These are phyloP conservation scores for Cadophora gregata DNA, from an alignment of 2,329 filamentous ascomycete genomes.

Conservation along the genomic window DNA sequence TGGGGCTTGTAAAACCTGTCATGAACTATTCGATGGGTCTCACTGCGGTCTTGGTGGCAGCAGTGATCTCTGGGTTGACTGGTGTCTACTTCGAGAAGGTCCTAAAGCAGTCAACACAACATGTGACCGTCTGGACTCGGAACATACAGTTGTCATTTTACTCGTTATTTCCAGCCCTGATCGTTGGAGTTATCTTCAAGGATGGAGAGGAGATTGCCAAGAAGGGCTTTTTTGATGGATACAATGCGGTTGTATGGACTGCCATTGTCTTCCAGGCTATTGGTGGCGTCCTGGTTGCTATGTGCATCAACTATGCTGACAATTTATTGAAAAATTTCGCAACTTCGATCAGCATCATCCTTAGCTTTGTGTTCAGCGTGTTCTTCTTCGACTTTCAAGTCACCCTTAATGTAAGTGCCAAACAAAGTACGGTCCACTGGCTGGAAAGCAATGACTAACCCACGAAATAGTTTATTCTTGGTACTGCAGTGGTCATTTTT, in stretches of 20 bases:
- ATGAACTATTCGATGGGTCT: constrained; percentile 85
- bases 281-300: constrained; percentile 82
- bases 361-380: constrained; percentile 85
- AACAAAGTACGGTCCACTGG: background rate
- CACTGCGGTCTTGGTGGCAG: constrained; percentile 77
- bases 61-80: constrained; percentile 81
- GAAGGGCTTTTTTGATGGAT: constrained; percentile 92
- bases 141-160: constrained; percentile 96
- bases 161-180: constrained; percentile 85
- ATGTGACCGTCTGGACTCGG: constrained; percentile 86
- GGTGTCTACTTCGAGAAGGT: constrained; percentile 92
- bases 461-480: constrained; percentile 74
- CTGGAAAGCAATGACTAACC: background rate
- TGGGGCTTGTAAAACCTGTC: constrained; percentile 52
- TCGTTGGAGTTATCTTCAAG: constrained; percentile 84
- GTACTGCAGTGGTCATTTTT: constrained; percentile 77
- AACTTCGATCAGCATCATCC: constrained; percentile 86
- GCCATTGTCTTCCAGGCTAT: constrained; percentile 82
- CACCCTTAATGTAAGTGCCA: constrained; percentile 68
- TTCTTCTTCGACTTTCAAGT: constrained; percentile 84
- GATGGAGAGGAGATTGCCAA: constrained; percentile 84
- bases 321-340: constrained; percentile 96
- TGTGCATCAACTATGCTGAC: constrained; percentile 83
- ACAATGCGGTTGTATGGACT: constrained; percentile 90
- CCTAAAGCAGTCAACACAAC: constrained; percentile 79